phyloP scores from a whole-genome alignment of 768 basidiomycete genomes.

The Suillus decipiens region DNA sequence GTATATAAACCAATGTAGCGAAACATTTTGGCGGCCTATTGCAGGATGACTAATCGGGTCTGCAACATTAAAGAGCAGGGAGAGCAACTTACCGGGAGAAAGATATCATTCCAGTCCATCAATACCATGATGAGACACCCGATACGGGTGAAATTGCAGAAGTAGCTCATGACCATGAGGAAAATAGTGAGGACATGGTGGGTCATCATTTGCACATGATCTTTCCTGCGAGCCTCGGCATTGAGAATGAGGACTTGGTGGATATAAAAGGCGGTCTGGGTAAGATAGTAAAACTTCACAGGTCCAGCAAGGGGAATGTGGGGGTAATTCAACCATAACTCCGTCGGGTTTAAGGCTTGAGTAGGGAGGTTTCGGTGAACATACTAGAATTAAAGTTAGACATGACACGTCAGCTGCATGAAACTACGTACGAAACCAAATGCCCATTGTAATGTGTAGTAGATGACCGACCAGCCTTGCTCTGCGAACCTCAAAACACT shows the following conservation, averaged over 20 bases:
- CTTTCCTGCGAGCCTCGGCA: slow-evolving; percentile 88
- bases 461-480: slow-evolving; percentile 89
- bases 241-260: slow-evolving; percentile 93
- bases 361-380: slow-evolving; percentile 75
- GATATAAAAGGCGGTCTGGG: slow-evolving; percentile 84
- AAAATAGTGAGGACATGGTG: slow-evolving; percentile 91
- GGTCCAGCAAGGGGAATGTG: slow-evolving; percentile 77
- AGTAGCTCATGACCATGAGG: slow-evolving; percentile 79
- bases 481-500: slow-evolving; percentile 89
- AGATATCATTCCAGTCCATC: slow-evolving; percentile 95
- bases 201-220: slow-evolving; percentile 94
- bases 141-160: slow-evolving; percentile 81
- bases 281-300: slow-evolving; percentile 88
- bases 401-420: slow-evolving; percentile 12
- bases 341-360: slow-evolving; percentile 56
- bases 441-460: slow-evolving; percentile 74
- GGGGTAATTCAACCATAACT: slow-evolving; percentile 82
- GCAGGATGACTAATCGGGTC: not conserved
- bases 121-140: slow-evolving; percentile 88
- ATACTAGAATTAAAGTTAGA: slow-evolving; percentile 54
- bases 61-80: not conserved
- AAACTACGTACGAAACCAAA: slow-evolving; percentile 77
- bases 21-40: slow-evolving; percentile 89
- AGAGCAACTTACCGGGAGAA: slow-evolving; percentile 71
- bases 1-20: slow-evolving; percentile 74